These are phyloP conservation scores for Umbelopsis sp. DNA, from an alignment of 192 early-diverging fungal species.

Conservation along the genomic window DNA sequence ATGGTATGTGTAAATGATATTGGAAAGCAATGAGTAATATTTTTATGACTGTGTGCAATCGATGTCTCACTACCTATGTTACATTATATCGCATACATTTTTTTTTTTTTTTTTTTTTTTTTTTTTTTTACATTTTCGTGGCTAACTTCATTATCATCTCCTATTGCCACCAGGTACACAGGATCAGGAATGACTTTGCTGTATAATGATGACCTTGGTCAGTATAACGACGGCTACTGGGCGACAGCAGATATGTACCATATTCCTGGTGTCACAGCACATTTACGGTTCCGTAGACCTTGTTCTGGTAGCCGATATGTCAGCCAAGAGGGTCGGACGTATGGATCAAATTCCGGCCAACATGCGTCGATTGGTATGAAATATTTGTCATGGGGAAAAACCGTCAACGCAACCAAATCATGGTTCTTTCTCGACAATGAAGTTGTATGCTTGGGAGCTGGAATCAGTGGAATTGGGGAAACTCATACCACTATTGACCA, in stretches of 20 bases:
- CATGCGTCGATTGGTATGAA: slow-evolving; percentile 5
- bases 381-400: background rate
- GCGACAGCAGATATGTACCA: slow-evolving; percentile 12
- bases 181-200: background rate
- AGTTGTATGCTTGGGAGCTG: background rate
- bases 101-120: too few species aligned
- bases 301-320: slow-evolving; percentile 6
- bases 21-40: too few species aligned
- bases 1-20: too few species aligned
- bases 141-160: too few species aligned
- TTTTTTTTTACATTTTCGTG: too few species aligned
- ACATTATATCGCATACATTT: too few species aligned
- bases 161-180: background rate
- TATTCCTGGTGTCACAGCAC: background rate
- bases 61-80: too few species aligned
- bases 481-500: background rate
- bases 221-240: slow-evolving; percentile 10
- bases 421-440: slow-evolving; percentile 11
- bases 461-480: background rate
- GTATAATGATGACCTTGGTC: background rate
- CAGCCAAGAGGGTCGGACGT: background rate
- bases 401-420: background rate
- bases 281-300: background rate
- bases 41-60: too few species aligned
- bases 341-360: background rate